These are phyloP conservation scores for Pythium aquatile DNA, from an alignment of 352 stramenopile genomes.

Conservation along the genomic window DNA sequence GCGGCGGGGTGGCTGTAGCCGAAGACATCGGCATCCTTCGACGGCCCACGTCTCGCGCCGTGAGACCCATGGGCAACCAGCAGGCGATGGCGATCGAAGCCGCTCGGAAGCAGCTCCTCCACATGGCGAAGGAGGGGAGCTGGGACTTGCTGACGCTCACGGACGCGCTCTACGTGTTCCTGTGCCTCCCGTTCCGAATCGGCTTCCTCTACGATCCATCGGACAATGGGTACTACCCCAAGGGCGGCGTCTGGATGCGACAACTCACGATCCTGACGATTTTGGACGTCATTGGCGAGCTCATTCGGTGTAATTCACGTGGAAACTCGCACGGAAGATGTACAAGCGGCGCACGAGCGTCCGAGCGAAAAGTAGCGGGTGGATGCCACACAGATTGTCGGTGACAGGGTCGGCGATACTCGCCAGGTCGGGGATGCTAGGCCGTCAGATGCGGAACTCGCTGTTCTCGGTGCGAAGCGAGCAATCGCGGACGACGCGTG, in stretches of 20 bases:
- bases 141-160: constrained; percentile 12
- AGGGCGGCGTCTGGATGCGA: constrained; percentile 17
- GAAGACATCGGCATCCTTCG: background rate
- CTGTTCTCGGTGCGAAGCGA: constrained; percentile 16
- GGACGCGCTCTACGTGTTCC: constrained; percentile 34
- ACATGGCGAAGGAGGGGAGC: background rate
- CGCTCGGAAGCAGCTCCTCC: background rate
- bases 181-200: constrained; percentile 33
- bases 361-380: background rate
- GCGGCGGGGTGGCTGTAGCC: background rate
- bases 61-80: background rate
- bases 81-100: background rate
- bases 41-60: background rate
- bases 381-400: background rate
- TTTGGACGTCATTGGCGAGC: constrained; percentile 14
- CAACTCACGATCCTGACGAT: constrained; percentile 27
- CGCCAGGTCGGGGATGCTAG: background rate
- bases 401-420: constrained; percentile 4
- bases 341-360: background rate
- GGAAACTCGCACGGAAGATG: background rate
- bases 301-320: background rate
- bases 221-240: constrained; percentile 8
- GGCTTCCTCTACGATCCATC: constrained; percentile 42
- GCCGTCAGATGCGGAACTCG: constrained; percentile 9
- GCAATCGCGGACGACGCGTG: too few species aligned